phyloP scores from a whole-genome alignment of 2,329 filamentous ascomycete species.

The Pseudopyricularia javanii region DNA sequence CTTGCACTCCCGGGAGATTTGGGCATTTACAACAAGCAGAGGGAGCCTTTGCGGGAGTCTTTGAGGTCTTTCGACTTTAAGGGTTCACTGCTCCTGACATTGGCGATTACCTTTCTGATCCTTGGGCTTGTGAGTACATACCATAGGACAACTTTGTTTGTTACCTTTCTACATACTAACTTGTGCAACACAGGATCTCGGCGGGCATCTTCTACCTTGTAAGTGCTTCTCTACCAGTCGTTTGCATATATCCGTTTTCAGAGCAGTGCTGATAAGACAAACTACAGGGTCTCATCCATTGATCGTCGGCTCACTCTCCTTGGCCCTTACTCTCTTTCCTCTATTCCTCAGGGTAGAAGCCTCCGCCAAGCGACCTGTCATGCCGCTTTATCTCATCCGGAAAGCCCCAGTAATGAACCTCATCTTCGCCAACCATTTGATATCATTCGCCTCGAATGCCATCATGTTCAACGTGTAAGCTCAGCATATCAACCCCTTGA shows the following conservation, averaged over 20 bases:
- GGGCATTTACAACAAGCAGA: slow-evolving; percentile 32
- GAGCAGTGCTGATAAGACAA: neutral
- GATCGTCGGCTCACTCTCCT: slow-evolving; percentile 37
- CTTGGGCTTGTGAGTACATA: slow-evolving; percentile 37
- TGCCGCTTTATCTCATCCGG: slow-evolving; percentile 42
- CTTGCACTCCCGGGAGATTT: slow-evolving; percentile 38
- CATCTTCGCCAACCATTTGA: slow-evolving; percentile 42
- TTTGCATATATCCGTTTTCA: neutral
- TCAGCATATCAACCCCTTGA: neutral
- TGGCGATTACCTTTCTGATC: slow-evolving; percentile 43
- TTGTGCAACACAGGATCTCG: slow-evolving; percentile 32
- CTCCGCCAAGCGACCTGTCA: slow-evolving; percentile 39
- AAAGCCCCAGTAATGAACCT: slow-evolving; percentile 41
- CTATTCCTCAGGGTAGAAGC: slow-evolving; percentile 40
- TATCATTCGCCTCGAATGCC: slow-evolving; percentile 38
- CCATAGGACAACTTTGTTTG: neutral
- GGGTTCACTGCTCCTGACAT: slow-evolving; percentile 40
- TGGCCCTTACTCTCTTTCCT: slow-evolving; percentile 29
- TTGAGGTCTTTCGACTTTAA: slow-evolving; percentile 43
- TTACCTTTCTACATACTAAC: too few species aligned
- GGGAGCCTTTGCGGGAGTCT: slow-evolving; percentile 27
- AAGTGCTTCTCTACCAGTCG: too few species aligned
- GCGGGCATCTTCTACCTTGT: slow-evolving; percentile 52
- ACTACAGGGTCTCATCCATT: slow-evolving; percentile 42
- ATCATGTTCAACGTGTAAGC: slow-evolving; percentile 46